Percentiles rank a stretch among this genome's conserved stretches.
These are phyloP conservation scores for Magnusiomyces fungicola DNA, from an alignment of 1,139 yeast species.

Conservation along the genomic window DNA sequence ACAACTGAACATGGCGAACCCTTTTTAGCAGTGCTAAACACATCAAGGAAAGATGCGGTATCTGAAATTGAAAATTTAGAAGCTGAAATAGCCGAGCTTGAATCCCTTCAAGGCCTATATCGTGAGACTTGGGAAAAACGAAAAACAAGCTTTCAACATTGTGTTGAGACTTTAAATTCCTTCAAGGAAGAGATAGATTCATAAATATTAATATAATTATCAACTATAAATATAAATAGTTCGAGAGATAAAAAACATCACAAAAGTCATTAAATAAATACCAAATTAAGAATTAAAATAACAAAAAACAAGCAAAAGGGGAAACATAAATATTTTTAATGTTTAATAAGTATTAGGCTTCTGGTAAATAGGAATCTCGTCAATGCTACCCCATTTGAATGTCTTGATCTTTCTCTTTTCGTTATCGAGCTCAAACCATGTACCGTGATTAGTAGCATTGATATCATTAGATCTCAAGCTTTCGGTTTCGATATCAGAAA, in stretches of 20 bases:
- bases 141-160: neutral
- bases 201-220: neutral
- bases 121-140: neutral
- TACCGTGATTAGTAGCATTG: conserved; percentile 57
- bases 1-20: neutral
- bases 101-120: neutral
- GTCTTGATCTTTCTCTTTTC: conserved; percentile 24
- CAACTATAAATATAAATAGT: neutral
- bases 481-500: conserved; percentile 53
- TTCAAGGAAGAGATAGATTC: neutral
- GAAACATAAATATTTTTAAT: neutral
- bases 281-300: neutral
- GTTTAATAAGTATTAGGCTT: conserved; percentile 19
- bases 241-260: neutral
- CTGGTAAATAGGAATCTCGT: conserved; percentile 25
- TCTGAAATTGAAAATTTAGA: neutral
- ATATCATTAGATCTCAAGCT: conserved; percentile 36
- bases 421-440: conserved; percentile 47
- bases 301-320: neutral
- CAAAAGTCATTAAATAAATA: neutral
- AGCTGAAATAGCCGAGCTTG: conserved; percentile 1
- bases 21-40: neutral
- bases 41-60: neutral
- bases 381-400: conserved; percentile 18
- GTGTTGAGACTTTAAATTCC: neutral